These are phyloP conservation scores for Lanmaoa pseudosensibilis DNA, from an alignment of 768 basidiomycete genomes.

Conservation along the genomic window DNA sequence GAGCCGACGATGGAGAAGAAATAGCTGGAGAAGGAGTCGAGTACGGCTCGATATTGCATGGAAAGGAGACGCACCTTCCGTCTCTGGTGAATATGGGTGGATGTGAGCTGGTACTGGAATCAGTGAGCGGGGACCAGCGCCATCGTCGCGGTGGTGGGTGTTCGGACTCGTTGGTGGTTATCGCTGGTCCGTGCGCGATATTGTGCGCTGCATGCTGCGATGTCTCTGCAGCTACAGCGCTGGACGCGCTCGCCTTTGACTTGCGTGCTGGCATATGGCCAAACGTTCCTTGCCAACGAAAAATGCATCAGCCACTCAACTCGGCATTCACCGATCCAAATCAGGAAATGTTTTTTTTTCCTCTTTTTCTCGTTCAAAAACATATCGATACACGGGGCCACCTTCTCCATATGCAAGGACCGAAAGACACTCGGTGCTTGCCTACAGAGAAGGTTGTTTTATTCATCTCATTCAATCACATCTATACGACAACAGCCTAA, in stretches of 20 bases:
- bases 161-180: not conserved
- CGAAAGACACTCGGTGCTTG: slow-evolving; percentile 25
- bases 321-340: slow-evolving; percentile 24
- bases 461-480: not conserved
- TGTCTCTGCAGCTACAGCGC: slow-evolving; percentile 26
- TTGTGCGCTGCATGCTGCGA: slow-evolving; percentile 6
- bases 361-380: not conserved
- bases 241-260: slow-evolving; percentile 48
- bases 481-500: slow-evolving; percentile 1
- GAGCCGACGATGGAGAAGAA: slow-evolving; percentile 86
- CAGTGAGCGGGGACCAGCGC: slow-evolving; percentile 73
- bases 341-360: slow-evolving; percentile 11
- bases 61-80: slow-evolving; percentile 59
- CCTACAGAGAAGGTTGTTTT: slow-evolving; percentile 25
- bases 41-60: slow-evolving; percentile 10
- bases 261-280: slow-evolving; percentile 40
- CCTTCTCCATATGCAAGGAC: slow-evolving; percentile 34
- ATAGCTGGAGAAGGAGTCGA: slow-evolving; percentile 52
- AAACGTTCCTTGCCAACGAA: slow-evolving; percentile 14
- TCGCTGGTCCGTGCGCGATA: slow-evolving; percentile 18
- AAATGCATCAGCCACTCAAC: slow-evolving; percentile 25
- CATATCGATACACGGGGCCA: not conserved
- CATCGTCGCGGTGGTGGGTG: slow-evolving; percentile 22
- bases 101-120: slow-evolving; percentile 59
- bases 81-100: slow-evolving; percentile 86